phyloP scores from a whole-genome alignment of 345 rosid genomes.

The Carallia pectinifolia region DNA sequence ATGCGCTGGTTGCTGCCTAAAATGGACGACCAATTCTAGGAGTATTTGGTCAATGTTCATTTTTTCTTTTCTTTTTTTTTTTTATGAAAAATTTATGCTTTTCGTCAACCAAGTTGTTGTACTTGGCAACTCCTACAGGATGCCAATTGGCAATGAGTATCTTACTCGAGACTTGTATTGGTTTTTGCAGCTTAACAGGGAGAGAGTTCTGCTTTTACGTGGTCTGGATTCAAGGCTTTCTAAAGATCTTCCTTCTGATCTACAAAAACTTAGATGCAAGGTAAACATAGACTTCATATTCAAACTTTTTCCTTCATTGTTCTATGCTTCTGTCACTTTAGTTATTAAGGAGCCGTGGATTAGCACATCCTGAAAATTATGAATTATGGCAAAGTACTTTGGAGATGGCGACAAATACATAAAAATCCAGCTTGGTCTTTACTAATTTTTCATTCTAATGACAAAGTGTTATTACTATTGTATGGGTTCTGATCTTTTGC shows the following conservation, averaged over 20 bases:
- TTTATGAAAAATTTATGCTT: not conserved
- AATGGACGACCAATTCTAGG: not conserved
- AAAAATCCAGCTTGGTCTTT: not conserved
- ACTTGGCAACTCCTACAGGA: not conserved
- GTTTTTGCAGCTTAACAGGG: slow-evolving; percentile 66
- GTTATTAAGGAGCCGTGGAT: too few species aligned
- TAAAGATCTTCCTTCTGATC: slow-evolving; percentile 87
- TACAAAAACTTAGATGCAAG: slow-evolving; percentile 96
- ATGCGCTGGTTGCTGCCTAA: not conserved
- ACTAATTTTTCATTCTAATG: not conserved
- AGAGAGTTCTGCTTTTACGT: slow-evolving; percentile 82
- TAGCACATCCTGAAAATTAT: too few species aligned
- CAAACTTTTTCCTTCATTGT: not conserved
- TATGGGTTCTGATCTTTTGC: not conserved
- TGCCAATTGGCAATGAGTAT: not conserved
- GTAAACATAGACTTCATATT: slow-evolving; percentile 24
- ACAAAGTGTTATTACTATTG: not conserved
- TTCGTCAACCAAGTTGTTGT: not conserved
- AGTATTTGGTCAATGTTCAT: not conserved
- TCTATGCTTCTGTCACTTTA: too few species aligned
- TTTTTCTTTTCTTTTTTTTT: not conserved
- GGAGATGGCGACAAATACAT: too few species aligned
- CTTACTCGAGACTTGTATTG: slow-evolving; percentile 14
- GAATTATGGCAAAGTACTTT: not conserved
- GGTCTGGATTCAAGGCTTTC: slow-evolving; percentile 95